Evolutionary conservation across 176 grass and related monocot genomes (phyloP).

Genomic region (Bothriochloa decipiens): DNA sequence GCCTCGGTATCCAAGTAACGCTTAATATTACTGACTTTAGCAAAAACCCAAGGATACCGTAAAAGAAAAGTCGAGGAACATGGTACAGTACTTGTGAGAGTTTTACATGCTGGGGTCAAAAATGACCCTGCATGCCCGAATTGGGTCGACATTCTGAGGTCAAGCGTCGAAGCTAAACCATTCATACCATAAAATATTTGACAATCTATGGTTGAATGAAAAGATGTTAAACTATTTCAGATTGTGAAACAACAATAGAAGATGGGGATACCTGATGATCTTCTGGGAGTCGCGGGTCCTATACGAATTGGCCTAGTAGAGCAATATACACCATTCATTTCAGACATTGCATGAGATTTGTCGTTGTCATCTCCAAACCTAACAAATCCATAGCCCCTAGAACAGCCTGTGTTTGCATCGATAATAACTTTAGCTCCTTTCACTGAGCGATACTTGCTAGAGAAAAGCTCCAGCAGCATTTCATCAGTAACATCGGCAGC

Average conservation of each 20-base stretch:
- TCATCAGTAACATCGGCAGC: conserved; percentile 73
- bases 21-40: background rate
- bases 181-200: background rate
- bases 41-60: background rate
- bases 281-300: conserved; percentile 70
- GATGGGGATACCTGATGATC: conserved; percentile 55
- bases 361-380: conserved; percentile 67
- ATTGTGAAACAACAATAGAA: conserved; percentile 10
- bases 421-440: conserved; percentile 79
- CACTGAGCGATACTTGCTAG: conserved; percentile 53
- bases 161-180: background rate
- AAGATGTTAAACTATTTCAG: background rate
- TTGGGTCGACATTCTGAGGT: background rate
- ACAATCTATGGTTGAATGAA: conserved; percentile 14
- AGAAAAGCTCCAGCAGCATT: conserved; percentile 63
- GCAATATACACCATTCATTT: conserved; percentile 77
- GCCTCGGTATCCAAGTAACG: background rate
- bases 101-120: background rate
- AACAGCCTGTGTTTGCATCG: conserved; percentile 73
- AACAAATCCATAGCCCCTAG: conserved; percentile 74
- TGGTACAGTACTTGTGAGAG: background rate
- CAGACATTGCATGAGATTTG: conserved; percentile 59
- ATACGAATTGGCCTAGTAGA: conserved; percentile 65
- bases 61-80: background rate
- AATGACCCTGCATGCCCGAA: background rate